Evolutionary conservation across 306 rosid species (phyloP).

Genomic region (Gynostemma pentaphyllum): DNA sequence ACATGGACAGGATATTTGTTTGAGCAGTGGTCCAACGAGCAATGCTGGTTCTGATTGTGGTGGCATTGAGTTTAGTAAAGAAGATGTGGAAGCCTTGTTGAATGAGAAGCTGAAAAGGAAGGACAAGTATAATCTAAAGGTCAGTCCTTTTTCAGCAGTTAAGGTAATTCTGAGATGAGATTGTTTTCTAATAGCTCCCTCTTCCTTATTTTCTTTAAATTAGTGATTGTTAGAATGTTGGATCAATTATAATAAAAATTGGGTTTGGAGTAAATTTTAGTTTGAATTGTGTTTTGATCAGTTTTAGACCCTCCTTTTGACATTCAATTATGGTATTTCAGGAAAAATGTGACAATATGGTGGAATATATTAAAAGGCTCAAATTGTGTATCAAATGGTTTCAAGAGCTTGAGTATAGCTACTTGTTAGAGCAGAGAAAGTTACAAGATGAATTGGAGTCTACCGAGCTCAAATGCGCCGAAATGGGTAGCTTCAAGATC

Average conservation of each 20-base stretch:
- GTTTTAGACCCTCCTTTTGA: not conserved
- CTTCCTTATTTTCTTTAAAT: slow-evolving; percentile 2
- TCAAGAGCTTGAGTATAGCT: slow-evolving; percentile 81
- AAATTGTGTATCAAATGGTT: slow-evolving; percentile 91
- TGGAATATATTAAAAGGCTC: slow-evolving; percentile 83
- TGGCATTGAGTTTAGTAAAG: slow-evolving; percentile 73
- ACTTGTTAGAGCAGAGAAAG: slow-evolving; percentile 68
- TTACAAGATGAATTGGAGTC: slow-evolving; percentile 50
- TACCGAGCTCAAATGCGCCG: slow-evolving; percentile 54
- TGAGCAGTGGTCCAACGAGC: slow-evolving; percentile 72
- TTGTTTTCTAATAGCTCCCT: not conserved
- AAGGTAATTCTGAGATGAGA: slow-evolving; percentile 6
- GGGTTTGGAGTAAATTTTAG: not conserved
- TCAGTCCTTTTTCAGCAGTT: slow-evolving; percentile 24
- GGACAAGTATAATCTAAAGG: slow-evolving; percentile 93
- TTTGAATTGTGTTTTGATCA: slow-evolving; percentile 6
- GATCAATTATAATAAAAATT: slow-evolving; percentile 1
- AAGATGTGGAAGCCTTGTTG: slow-evolving; percentile 76
- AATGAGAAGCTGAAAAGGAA: slow-evolving; percentile 73
- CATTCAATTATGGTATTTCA: slow-evolving; percentile 18
- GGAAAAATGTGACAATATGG: slow-evolving; percentile 95
- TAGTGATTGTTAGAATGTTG: slow-evolving; percentile 4
- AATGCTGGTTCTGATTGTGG: slow-evolving; percentile 81
- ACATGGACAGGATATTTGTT: slow-evolving; percentile 58
- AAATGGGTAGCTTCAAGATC: slow-evolving; percentile 40